Evolutionary conservation across 768 basidiomycete species (phyloP).

Genomic region (Dentipellis sp.): DNA sequence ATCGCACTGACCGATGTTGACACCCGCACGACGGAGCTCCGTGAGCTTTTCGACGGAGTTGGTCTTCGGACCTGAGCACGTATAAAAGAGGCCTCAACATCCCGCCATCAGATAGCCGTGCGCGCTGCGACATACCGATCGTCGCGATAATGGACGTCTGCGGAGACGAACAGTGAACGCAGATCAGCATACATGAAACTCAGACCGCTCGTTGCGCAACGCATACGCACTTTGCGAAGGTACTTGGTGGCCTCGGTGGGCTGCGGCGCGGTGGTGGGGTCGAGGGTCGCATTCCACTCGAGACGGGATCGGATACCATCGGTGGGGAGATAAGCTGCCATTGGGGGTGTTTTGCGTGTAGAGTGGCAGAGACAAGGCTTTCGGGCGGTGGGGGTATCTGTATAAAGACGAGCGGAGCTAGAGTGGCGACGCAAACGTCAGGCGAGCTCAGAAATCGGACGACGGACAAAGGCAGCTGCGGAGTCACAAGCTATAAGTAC

Average conservation of each 20-base stretch:
- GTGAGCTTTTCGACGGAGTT: conserved; percentile 85
- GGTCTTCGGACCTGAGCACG: conserved; percentile 74
- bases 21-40: conserved; percentile 81
- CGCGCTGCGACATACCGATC: conserved; percentile 54
- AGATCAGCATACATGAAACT: not conserved
- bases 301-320: conserved; percentile 60
- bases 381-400: conserved; percentile 10
- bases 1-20: conserved; percentile 75
- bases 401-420: not conserved
- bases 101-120: not conserved
- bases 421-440: not conserved
- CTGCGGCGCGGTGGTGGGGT: conserved; percentile 58
- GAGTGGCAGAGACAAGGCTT: no score
- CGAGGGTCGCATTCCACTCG: conserved; percentile 85
- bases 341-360: not conserved
- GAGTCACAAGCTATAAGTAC: no score
- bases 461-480: no score
- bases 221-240: conserved; percentile 70
- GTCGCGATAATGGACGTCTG: conserved; percentile 98
- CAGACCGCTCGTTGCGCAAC: conserved; percentile 5
- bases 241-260: conserved; percentile 77
- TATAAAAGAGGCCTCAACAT: conserved; percentile 6
- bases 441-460: not conserved
- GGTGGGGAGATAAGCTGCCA: conserved; percentile 11
- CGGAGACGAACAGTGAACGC: not conserved